phyloP scores from a whole-genome alignment of 106 monocot species.

The Alisma plantagoaquatica region DNA sequence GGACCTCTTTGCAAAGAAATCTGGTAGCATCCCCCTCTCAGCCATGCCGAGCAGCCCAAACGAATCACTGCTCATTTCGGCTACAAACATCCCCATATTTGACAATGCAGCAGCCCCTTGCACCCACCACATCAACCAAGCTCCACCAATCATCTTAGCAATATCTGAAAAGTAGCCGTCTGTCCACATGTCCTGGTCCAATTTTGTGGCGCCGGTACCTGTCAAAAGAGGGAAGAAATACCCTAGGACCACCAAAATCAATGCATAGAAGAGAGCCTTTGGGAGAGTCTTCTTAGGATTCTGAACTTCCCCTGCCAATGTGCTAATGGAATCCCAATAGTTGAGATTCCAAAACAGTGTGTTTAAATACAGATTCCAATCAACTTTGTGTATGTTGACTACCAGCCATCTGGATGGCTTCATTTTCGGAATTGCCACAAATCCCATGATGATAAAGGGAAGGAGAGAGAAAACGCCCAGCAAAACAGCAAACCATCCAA shows the following conservation, averaged over 20 bases:
- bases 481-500: constrained; percentile 54
- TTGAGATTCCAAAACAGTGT: constrained; percentile 80
- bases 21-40: constrained; percentile 67
- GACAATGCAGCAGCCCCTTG: constrained; percentile 54
- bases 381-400: constrained; percentile 15
- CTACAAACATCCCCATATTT: constrained; percentile 67
- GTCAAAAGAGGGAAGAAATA: constrained; percentile 52
- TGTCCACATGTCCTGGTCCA: constrained; percentile 39
- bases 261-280: constrained; percentile 49
- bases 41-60: constrained; percentile 82
- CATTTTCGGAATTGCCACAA: constrained; percentile 38
- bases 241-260: constrained; percentile 37
- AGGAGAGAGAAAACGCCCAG: constrained; percentile 51
- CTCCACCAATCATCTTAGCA: constrained; percentile 40
- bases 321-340: constrained; percentile 74
- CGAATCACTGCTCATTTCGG: constrained; percentile 81
- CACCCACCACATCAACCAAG: constrained; percentile 53
- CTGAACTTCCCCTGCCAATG: constrained; percentile 53
- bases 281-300: constrained; percentile 60
- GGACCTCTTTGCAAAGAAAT: constrained; percentile 44
- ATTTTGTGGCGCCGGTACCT: constrained; percentile 39
- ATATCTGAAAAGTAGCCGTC: constrained; percentile 66
- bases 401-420: constrained; percentile 39
- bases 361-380: constrained; percentile 59
- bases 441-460: constrained; percentile 51